Base-by-base conservation (phyloP, 768 basidiomycete genomes). In the Boletus eberwhitei region DNA sequence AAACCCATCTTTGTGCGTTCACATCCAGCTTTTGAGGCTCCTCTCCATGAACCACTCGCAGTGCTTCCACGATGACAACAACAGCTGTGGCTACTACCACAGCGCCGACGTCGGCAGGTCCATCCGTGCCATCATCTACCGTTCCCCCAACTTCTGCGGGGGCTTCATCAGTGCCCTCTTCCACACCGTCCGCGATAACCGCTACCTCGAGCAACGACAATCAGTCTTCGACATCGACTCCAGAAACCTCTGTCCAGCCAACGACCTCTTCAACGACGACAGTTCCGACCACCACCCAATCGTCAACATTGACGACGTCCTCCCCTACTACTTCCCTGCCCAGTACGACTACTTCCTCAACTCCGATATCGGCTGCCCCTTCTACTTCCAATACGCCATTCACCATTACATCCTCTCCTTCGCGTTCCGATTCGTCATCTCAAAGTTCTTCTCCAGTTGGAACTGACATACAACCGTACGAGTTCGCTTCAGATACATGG, bases 1-100 rank as follows among this genome's bases (percentile, higher is more conserved):
- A 24, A 49, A 52, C 32, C 32, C 55, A 44, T 58, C 60, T 42
- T 55, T 52, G 70, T 73, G 53, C 65, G 71, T 68, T 41, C 42
- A 50, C 14, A 36, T 53, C 31, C 37, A 50, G 29, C 31, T 52
- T 52, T 50, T 29, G 34, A 38, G 24, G 34, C 39, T 46, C 45
- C 26, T 59, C 22, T 48, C 38, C 56, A 52, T 59, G 52, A 71
- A 54, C 44, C 60, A 35, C 59, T 48, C 42, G 31, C 64, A 55
- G 64, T 46, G 50, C 41, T 47, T 44, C 40, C 21, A 39, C 57
- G 21, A 61, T 64, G 54, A 14, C 61, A 17, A 37, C 17, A 26
- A 50, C 65, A 37, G 53, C 43, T 36, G 32, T 54, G 43, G 48
- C 55, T 29, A 39, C 58, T 38, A 49, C 57, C 48, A 19, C 53